Percentiles rank a stretch among this genome's conserved stretches.
phyloP scores from a whole-genome alignment of 106 monocot genomes.

The Phalaenopsis equestris region DNA sequence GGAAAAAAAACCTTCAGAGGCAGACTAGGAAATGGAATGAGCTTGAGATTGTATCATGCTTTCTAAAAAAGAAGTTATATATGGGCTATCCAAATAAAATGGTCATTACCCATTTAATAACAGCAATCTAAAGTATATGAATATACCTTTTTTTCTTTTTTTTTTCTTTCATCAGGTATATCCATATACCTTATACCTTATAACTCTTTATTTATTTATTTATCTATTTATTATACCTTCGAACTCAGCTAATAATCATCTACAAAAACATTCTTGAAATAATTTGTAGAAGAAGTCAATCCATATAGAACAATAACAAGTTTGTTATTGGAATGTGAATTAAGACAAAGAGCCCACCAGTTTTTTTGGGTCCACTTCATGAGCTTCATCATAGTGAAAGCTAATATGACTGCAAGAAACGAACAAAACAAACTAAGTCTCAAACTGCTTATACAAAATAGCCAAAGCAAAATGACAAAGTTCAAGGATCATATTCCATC shows the following conservation, averaged over 20 bases:
- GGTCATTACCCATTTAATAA: neutral
- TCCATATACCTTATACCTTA: too few species aligned
- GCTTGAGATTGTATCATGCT: neutral
- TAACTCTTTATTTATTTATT: too few species aligned
- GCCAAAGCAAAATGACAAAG: neutral
- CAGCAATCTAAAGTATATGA: neutral
- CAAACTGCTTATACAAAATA: neutral
- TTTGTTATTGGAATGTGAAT: neutral
- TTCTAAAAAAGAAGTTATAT: neutral
- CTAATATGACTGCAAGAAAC: constrained; percentile 23
- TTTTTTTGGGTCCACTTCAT: constrained; percentile 14
- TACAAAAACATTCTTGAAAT: neutral
- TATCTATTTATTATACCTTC: neutral
- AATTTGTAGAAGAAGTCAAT: neutral
- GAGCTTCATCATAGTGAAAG: constrained; percentile 24
- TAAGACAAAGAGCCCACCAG: constrained; percentile 12
- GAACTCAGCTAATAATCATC: neutral
- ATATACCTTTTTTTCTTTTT: neutral
- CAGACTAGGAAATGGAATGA: neutral
- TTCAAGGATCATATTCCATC: neutral
- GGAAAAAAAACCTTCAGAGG: neutral
- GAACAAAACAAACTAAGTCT: neutral
- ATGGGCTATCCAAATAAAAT: neutral
- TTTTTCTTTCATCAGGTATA: too few species aligned
- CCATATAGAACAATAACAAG: neutral